Evolutionary conservation across 2,329 filamentous ascomycete species (phyloP), one percentile per base, ranked within the genome.

Genomic region (Paracamarosporium sp.): DNA sequence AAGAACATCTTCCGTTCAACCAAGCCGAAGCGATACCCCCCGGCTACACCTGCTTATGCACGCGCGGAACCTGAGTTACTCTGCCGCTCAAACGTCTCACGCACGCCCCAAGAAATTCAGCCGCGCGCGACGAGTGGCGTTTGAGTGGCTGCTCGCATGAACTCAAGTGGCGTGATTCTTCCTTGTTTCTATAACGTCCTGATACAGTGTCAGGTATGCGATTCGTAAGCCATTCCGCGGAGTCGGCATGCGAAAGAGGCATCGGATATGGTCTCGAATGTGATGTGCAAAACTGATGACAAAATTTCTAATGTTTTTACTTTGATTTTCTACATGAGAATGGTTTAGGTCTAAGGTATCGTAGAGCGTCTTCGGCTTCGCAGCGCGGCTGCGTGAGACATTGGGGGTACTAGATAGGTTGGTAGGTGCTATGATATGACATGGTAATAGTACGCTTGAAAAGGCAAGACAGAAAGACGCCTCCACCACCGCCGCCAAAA

Each of bases 111-210:
- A 12, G 20, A 11, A 20, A n/a, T 27, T 27, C 46, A 25, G 31
- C 31, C 31, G 15, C 31, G 31, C 46, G 46, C 46, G 46, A 50
- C 46, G 11, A 6, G 45, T 24, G 35, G 44, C 47, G 57, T 62
- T 64, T 57, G 55, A 55, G 43, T 58, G 41, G 46, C 54, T 36
- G 36, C 27, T 43, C 28, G 62, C 56, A 56, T 60, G 61, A 53
- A 60, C 30, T 41, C 38, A 33, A 40, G 52, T 52, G 54, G 54
- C 43, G 54, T 56, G 56, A 55, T 50, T 25, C 36, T 45, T 33
- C 17, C 24, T 22, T 47, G 27, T 8, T 22, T n/a, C 15, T 15
- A 47, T 13, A 11, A 9, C n/a, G 17, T 11, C 15, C n/a, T 47
- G 44, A 47, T 22, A 47, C 44, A 35, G 28, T 3, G 44, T 22